Evolutionary conservation across 768 basidiomycete genomes (phyloP).

Genomic region (Tulasnella sp.): DNA sequence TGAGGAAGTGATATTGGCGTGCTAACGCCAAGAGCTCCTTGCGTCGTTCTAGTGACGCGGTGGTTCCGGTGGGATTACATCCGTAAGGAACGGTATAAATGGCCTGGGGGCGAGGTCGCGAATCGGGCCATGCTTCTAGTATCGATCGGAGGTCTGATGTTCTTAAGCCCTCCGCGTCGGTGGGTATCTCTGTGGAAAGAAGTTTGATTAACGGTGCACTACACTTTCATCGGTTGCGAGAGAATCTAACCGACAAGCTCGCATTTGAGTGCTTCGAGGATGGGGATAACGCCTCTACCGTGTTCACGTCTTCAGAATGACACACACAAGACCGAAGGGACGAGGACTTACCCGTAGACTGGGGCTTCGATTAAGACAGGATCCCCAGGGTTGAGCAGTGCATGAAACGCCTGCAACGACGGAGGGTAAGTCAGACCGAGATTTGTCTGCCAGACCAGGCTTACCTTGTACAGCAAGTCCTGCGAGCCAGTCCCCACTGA

Average conservation of each 20-base stretch:
- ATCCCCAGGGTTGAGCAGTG: conserved; percentile 70
- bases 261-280: conserved; percentile 44
- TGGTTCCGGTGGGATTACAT: conserved; percentile 27
- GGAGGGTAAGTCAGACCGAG: no score
- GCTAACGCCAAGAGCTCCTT: conserved; percentile 62
- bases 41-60: conserved; percentile 56
- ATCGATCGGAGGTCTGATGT: conserved; percentile 47
- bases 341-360: conserved; percentile 36
- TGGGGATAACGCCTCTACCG: conserved; percentile 51
- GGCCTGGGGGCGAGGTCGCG: conserved; percentile 59
- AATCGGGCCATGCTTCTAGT: conserved; percentile 62
- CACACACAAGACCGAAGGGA: not conserved
- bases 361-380: conserved; percentile 72
- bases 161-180: conserved; percentile 61
- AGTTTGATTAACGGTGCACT: not conserved
- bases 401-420: conserved; percentile 47
- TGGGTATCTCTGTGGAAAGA: conserved; percentile 50
- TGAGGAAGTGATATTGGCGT: conserved; percentile 61
- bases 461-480: conserved; percentile 74
- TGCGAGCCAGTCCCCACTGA: conserved; percentile 78
- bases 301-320: not conserved
- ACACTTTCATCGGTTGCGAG: not conserved
- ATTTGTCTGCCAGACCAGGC: not conserved
- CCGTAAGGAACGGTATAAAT: conserved; percentile 60
- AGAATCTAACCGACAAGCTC: conserved; percentile 43